Percentiles rank a stretch among this genome's conserved stretches.
Evolutionary conservation across 2,329 filamentous ascomycete species (phyloP).

Genomic region (Helicocarpus griseus): DNA sequence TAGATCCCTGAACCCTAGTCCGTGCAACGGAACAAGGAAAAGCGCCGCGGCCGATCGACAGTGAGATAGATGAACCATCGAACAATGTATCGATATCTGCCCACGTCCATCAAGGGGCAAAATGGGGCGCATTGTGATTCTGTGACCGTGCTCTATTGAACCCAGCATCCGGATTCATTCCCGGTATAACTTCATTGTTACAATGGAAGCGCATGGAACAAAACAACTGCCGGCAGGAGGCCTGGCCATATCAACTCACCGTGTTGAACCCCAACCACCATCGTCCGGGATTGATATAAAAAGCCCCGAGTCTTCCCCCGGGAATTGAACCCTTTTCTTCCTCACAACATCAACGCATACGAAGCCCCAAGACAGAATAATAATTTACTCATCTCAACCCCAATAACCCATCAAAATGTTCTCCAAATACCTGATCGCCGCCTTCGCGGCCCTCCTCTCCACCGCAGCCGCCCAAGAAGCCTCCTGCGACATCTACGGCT

Average conservation of each 20-base stretch:
- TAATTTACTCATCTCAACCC: background rate
- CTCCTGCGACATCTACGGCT: background rate
- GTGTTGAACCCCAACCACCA: background rate
- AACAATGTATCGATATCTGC: background rate
- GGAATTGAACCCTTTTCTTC: background rate
- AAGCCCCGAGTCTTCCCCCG: background rate
- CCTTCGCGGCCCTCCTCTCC: background rate
- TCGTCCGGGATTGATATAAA: background rate
- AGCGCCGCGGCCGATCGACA: background rate
- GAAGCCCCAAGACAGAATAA: background rate
- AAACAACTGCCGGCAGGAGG: background rate
- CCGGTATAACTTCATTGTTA: background rate
- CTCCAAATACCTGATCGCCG: background rate
- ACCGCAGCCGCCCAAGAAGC: background rate
- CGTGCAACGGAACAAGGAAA: background rate
- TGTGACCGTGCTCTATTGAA: background rate
- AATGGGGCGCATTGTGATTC: background rate
- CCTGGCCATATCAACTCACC: background rate
- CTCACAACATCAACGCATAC: background rate
- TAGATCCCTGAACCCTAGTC: background rate
- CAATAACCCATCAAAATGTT: background rate
- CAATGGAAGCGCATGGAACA: background rate
- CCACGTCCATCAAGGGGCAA: background rate
- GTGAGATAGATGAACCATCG: background rate
- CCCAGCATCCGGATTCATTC: background rate